Base-by-base conservation (phyloP, 495 filamentous ascomycete genomes). In the Aspergillus baeticus region DNA sequence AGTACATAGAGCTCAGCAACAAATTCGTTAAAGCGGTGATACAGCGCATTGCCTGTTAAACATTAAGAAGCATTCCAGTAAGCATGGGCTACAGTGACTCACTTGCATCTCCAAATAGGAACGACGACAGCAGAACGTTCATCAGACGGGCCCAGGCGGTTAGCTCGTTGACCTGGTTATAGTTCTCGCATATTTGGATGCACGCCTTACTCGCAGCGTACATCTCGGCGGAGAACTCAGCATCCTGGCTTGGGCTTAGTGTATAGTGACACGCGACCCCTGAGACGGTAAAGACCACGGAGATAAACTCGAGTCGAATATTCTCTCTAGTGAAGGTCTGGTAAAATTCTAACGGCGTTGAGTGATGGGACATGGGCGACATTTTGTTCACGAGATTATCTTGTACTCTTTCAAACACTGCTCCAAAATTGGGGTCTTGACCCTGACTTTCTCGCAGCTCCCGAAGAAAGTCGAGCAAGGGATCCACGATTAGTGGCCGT, bases 41-140 rank as follows among this genome's bases (percentile, higher is more conserved):
- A 55, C 11, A 55, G 22, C 17, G 21, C 8, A 22, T 47, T 36
- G 10, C 52, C 52, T 55, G 26, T 17, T 35, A n/a, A 29, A 17
- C 17, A 42, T 14, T 8, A 22, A 39, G n/a, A 20, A 38, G 20
- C 3, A 29, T 8, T 29, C 26, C 5, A 21, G 2, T 15, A 10
- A 21, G n/a, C 1, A 13, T 53, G n/a, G 22, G 31, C 18, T 17
- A 21, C 21, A 36, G 29, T 7, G 15, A 45, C 54, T 6, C 39
- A 55, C 53, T 55, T 17, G 35, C 77, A 81, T 43, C 69, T 75
- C 3, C 80, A 74, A n/a, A 78, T 68, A 68, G 63, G 60, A 34
- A 46, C 59, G 51, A 66, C 23, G 21, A 51, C 58, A 53, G 59
- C 38, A 13, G 54, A 60, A 48, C 51, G 37, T 48, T 38, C 15